These are phyloP conservation scores for Macaranga tanarius DNA, from an alignment of 441 rosid species.

Conservation along the genomic window DNA sequence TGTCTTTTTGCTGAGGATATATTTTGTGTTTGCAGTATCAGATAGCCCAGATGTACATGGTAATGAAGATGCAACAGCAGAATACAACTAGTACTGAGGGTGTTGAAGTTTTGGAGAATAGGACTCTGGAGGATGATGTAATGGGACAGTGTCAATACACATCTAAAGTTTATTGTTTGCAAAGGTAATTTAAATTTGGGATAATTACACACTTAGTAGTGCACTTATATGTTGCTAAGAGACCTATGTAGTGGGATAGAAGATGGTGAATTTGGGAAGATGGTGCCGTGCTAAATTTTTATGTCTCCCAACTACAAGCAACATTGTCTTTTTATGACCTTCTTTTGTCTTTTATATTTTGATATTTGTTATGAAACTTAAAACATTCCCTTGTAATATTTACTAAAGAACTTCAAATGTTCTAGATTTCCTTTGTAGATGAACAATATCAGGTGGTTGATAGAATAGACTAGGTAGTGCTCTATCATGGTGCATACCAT, in stretches of 20 bases:
- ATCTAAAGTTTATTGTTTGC: conserved; percentile 57
- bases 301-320: not conserved
- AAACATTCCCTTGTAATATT: not conserved
- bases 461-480: not conserved
- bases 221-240: not conserved
- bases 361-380: too few species aligned
- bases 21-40: conserved; percentile 78
- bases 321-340: not conserved
- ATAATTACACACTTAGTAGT: not conserved
- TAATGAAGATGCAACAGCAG: conserved; percentile 65
- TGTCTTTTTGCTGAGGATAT: not conserved
- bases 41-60: conserved; percentile 60
- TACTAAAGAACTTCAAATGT: not conserved
- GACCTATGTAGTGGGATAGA: not conserved
- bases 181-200: conserved; percentile 43
- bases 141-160: conserved; percentile 58
- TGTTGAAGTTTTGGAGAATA: conserved; percentile 54
- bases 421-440: not conserved
- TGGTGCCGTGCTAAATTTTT: not conserved
- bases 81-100: conserved; percentile 50
- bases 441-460: not conserved
- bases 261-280: not conserved
- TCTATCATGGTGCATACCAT: not conserved
- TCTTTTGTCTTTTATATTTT: not conserved
- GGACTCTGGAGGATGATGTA: conserved; percentile 39